Percentiles rank a stretch among this genome's conserved stretches.
These are phyloP conservation scores for Monosporascus sp. DNA, from an alignment of 2,329 filamentous ascomycete genomes.

Conservation along the genomic window DNA sequence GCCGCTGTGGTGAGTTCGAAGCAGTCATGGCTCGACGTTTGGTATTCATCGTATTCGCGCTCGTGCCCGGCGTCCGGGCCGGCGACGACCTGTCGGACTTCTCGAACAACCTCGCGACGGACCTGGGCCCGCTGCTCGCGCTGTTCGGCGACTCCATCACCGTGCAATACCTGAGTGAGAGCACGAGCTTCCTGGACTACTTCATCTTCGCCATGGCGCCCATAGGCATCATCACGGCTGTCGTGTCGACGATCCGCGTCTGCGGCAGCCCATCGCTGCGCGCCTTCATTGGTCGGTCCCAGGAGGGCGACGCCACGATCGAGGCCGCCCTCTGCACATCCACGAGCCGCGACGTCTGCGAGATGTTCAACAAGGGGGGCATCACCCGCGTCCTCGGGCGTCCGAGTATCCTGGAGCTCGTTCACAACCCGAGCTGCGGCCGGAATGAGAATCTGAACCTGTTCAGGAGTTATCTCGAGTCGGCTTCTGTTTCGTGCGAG, in stretches of 20 bases:
- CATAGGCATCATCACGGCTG: constrained; percentile 34
- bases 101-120: constrained; percentile 29
- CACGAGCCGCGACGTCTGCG: constrained; percentile 32
- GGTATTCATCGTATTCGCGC: background rate
- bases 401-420: constrained; percentile 26
- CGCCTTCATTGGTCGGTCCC: constrained; percentile 33
- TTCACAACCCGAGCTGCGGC: constrained; percentile 4
- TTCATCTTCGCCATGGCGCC: constrained; percentile 31
- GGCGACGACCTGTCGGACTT: constrained; percentile 16
- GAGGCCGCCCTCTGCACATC: constrained; percentile 37
- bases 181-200: constrained; percentile 23
- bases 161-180: constrained; percentile 22
- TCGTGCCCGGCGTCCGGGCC: background rate
- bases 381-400: constrained; percentile 29
- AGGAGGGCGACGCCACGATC: constrained; percentile 26
- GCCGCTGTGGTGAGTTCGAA: background rate
- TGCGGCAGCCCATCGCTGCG: constrained; percentile 21
- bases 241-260: constrained; percentile 25
- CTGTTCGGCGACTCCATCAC: constrained; percentile 31
- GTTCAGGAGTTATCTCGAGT: background rate
- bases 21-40: background rate
- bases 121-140: constrained; percentile 28
- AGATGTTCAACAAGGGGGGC: constrained; percentile 29
- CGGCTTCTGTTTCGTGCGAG: background rate
- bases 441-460: background rate